A percentile compares a stretch with the other conserved stretches of the same genome.
phyloP scores from a whole-genome alignment of 2,329 filamentous ascomycete genomes.

The Hypoxylon sp. region DNA sequence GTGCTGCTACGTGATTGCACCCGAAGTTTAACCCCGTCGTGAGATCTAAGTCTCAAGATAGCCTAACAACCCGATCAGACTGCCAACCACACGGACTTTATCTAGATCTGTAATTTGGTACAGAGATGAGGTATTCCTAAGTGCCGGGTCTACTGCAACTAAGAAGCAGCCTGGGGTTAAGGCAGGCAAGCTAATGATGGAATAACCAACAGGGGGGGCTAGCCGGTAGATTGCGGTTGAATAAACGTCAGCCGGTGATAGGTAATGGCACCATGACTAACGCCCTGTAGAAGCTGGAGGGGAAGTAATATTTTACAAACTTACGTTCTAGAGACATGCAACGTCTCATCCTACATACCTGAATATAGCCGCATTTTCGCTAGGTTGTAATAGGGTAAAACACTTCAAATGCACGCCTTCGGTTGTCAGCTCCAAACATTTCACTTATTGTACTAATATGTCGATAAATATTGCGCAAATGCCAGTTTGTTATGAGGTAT shows the following conservation, averaged over 20 bases:
- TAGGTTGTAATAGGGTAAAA: neutral
- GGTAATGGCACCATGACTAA: constrained; percentile 3
- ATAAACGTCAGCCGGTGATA: constrained; percentile 20
- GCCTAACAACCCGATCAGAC: neutral
- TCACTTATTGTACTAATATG: neutral
- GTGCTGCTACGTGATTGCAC: constrained; percentile 8
- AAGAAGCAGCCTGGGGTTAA: neutral
- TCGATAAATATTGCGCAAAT: neutral
- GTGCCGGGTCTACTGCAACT: constrained; percentile 34
- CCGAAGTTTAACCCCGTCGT: constrained; percentile 2
- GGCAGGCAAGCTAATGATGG: constrained; percentile 15
- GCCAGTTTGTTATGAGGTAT: no score
- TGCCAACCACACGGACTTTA: neutral
- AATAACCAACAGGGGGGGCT: constrained; percentile 12
- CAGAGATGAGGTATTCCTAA: constrained; percentile 6
- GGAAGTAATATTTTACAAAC: neutral
- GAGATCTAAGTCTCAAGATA: constrained; percentile 1
- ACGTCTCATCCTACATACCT: constrained; percentile 26
- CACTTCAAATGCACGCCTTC: neutral
- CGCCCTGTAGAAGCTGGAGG: constrained; percentile 3
- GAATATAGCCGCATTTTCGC: neutral
- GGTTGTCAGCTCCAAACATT: neutral
- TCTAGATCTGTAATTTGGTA: neutral
- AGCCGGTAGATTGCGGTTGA: constrained; percentile 40
- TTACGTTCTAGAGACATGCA: constrained; percentile 19